Conservation (phyloP, 495 filamentous ascomycete species). For the Neurospora hispaniola region DNA sequence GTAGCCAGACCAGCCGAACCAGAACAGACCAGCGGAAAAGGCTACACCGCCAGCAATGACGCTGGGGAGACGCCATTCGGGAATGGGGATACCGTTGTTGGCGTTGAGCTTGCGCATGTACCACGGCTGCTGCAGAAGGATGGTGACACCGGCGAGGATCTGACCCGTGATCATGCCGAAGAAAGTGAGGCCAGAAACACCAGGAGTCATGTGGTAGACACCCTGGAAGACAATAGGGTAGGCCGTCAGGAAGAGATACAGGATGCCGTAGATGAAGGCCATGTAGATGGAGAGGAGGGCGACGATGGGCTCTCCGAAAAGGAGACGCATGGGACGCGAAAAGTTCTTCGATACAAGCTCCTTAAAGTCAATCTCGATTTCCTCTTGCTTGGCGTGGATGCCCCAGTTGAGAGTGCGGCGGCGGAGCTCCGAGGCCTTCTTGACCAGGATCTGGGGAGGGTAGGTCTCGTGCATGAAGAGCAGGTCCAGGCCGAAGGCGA, state of each 20-base stretch:
- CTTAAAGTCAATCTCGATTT: constrained; percentile 75
- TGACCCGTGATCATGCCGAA: constrained; percentile 74
- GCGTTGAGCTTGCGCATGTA: constrained; percentile 60
- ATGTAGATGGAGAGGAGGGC: constrained; percentile 66
- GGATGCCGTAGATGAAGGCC: constrained; percentile 67
- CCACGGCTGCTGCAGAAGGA: constrained; percentile 55
- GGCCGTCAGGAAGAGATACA: constrained; percentile 74
- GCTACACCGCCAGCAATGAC: constrained; percentile 65
- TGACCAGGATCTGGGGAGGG: constrained; percentile 66
- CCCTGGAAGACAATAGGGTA: constrained; percentile 71
- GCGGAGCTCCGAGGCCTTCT: constrained; percentile 68
- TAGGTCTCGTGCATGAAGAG: constrained; percentile 77
- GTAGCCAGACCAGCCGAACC: constrained; percentile 78
- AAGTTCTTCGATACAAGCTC: constrained; percentile 81
- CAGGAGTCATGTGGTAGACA: constrained; percentile 55
- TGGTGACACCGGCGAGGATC: constrained; percentile 52
- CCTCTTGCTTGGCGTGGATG: constrained; percentile 88
- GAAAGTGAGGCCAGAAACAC: constrained; percentile 64
- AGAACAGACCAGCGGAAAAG: constrained; percentile 72
- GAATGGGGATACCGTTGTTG: constrained; percentile 63
- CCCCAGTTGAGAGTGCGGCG: constrained; percentile 83
- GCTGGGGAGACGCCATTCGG: constrained; percentile 78
- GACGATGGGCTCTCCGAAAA: constrained; percentile 75
- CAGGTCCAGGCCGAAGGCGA: constrained; percentile 58
- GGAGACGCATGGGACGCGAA: constrained; percentile 63